Conservation (phyloP, 495 filamentous ascomycete genomes). For the Cryomyces minteri region DNA sequence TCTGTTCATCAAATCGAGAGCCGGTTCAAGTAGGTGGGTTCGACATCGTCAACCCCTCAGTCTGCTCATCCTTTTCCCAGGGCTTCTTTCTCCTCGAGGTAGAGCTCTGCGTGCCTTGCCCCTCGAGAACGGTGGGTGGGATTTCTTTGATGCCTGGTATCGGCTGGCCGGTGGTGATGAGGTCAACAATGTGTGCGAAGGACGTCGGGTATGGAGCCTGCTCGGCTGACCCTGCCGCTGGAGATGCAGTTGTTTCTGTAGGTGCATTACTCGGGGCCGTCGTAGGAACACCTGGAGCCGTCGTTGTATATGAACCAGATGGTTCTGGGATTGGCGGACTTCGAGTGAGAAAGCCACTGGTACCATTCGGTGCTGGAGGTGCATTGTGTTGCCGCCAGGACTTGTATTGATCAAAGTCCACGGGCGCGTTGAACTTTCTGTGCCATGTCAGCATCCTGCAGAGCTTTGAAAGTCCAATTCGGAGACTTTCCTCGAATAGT, state of each 20-base stretch:
- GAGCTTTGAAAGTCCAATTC: background rate
- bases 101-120: conserved; percentile 35
- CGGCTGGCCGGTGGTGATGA: conserved; percentile 66
- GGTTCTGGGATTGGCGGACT: no score
- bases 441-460: background rate
- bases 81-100: conserved; percentile 48
- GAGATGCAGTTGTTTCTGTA: background rate
- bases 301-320: no score
- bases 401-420: conserved; percentile 26
- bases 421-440: conserved; percentile 17
- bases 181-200: conserved; percentile 76
- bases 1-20: no score
- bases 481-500: conserved; percentile 16
- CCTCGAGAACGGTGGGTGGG: conserved; percentile 58
- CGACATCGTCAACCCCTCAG: background rate
- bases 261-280: no score
- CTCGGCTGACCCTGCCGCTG: background rate
- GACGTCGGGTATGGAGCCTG: conserved; percentile 48
- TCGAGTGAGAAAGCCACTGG: background rate
- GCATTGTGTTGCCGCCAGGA: conserved; percentile 8
- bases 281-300: no score
- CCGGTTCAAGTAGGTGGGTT: no score
- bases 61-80: conserved; percentile 40
- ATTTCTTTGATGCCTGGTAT: conserved; percentile 86
- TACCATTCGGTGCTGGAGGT: background rate